Evolutionary conservation across 2,329 filamentous ascomycete species (phyloP).

Genomic region (Berkeleyomyces basicola): DNA sequence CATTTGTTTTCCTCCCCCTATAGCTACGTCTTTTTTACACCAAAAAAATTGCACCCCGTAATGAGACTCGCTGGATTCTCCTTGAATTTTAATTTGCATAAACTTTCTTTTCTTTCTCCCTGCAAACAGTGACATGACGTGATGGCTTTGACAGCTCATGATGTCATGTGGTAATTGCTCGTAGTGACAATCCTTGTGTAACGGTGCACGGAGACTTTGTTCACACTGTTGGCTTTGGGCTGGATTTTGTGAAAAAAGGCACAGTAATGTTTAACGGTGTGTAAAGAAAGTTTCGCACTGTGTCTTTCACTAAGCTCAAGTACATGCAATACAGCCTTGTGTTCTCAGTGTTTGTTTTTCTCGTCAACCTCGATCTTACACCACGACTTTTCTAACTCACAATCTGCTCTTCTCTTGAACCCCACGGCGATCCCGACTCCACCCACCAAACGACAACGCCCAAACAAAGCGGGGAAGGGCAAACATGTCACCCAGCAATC

Average conservation of each 20-base stretch:
- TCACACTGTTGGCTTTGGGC: not conserved
- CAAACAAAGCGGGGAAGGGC: too few species aligned
- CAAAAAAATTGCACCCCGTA: not conserved
- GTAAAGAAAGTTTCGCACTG: too few species aligned
- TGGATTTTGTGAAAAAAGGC: not conserved
- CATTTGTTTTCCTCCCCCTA: not conserved
- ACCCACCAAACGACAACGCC: too few species aligned
- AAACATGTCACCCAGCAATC: too few species aligned
- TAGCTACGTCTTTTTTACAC: not conserved
- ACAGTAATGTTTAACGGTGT: too few species aligned
- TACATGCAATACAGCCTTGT: too few species aligned
- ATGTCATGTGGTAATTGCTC: not conserved
- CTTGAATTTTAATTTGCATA: not conserved
- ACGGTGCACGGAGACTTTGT: not conserved
- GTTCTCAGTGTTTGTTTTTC: too few species aligned
- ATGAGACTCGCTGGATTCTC: not conserved
- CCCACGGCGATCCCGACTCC: too few species aligned
- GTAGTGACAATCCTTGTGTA: not conserved
- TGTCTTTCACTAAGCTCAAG: too few species aligned
- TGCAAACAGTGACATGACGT: not conserved
- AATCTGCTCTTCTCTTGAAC: too few species aligned
- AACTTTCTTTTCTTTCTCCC: not conserved
- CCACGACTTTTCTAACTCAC: too few species aligned
- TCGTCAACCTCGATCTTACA: too few species aligned
- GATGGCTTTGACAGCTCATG: not conserved